phyloP scores from a whole-genome alignment of 441 rosid species.

The Melianthus villosus region DNA sequence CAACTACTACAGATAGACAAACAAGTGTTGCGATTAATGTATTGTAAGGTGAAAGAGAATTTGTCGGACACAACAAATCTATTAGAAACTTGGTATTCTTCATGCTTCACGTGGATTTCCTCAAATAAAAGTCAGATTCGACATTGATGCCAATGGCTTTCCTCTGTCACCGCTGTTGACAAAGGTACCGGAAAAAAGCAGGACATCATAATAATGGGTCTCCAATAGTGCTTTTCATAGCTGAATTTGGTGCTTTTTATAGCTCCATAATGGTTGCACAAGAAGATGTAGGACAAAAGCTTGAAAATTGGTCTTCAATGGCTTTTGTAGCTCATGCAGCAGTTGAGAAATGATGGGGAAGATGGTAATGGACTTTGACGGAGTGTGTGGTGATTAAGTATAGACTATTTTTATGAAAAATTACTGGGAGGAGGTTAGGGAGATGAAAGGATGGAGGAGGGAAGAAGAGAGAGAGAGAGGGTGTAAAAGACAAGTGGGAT shows the following conservation, averaged over 20 bases:
- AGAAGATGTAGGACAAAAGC: too few relatives aligned
- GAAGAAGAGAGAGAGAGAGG: not conserved
- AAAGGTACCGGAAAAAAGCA: constrained; percentile 94
- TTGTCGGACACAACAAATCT: constrained; percentile 87
- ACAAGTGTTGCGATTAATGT: constrained; percentile 92
- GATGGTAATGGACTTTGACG: too few relatives aligned
- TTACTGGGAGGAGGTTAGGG: constrained; percentile 9
- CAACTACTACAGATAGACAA: constrained; percentile 94
- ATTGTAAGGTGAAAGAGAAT: constrained; percentile 89
- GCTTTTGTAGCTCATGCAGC: too few relatives aligned
- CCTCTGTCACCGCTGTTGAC: constrained; percentile 66
- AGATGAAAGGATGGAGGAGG: not conserved
- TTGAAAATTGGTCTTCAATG: too few relatives aligned
- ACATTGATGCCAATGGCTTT: constrained; percentile 93
- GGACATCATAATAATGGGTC: too few relatives aligned
- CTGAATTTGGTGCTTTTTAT: too few relatives aligned
- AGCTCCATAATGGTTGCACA: too few relatives aligned
- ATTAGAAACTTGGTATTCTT: constrained; percentile 90
- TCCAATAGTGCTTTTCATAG: too few relatives aligned
- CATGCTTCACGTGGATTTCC: constrained; percentile 95
- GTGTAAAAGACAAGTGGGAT: not conserved
- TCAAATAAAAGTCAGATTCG: constrained; percentile 82
- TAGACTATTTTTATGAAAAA: not conserved
- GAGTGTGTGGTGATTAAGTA: too few relatives aligned
- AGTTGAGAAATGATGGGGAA: too few relatives aligned